Percentiles rank a stretch among this genome's conserved stretches.
phyloP scores from a whole-genome alignment of 306 rosid species.

The Pterocarpus santalinus region DNA sequence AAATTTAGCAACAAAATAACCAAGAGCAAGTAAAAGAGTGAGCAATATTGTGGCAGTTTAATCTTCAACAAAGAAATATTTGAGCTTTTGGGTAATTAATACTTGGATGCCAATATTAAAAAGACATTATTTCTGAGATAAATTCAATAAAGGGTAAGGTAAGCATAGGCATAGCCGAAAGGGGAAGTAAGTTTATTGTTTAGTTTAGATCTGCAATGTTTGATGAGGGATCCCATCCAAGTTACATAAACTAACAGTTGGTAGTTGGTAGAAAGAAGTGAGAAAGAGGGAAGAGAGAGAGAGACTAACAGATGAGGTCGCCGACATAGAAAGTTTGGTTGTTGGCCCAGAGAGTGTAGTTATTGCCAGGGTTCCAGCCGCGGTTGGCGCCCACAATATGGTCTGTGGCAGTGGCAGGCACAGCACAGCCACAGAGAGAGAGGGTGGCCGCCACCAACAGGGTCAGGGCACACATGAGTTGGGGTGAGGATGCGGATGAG shows the following conservation, averaged over 20 bases:
- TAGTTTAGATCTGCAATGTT: too few relatives aligned
- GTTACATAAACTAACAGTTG: too few relatives aligned
- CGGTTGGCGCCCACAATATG: conserved; percentile 85
- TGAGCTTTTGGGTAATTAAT: background rate
- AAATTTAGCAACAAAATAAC: background rate
- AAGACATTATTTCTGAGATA: background rate
- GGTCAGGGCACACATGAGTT: conserved; percentile 20
- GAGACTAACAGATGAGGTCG: background rate
- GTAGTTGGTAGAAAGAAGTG: background rate
- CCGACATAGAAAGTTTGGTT: conserved; percentile 68
- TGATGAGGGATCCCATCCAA: too few relatives aligned
- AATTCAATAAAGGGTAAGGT: background rate
- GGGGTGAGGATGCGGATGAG: conserved; percentile 35
- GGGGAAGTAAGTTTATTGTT: background rate
- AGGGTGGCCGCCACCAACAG: background rate
- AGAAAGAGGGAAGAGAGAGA: background rate
- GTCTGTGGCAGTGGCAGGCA: conserved; percentile 60
- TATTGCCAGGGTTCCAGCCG: conserved; percentile 78
- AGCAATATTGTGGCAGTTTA: background rate
- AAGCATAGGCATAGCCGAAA: conserved; percentile 12
- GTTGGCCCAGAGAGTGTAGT: conserved; percentile 85
- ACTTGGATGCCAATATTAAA: background rate
- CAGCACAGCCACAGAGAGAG: background rate
- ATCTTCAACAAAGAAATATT: background rate
- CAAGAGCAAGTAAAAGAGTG: background rate